Evolutionary conservation across 2,329 filamentous ascomycete species (phyloP).

Genomic region (Ceratocystis ficicola): DNA sequence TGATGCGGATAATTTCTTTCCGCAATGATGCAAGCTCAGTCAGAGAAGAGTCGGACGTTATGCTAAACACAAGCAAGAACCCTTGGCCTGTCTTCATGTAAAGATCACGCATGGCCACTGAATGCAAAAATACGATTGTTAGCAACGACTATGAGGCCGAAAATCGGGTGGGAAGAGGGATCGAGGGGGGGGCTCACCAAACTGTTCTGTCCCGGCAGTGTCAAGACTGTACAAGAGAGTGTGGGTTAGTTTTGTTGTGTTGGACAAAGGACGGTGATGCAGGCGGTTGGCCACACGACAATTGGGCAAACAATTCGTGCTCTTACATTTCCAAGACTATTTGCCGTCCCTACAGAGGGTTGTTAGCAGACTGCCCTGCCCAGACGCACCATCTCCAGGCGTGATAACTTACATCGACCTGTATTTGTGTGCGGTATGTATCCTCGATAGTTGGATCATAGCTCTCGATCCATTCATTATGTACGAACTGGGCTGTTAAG

Average conservation of each 20-base stretch:
- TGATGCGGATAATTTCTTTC: slow-evolving; percentile 83
- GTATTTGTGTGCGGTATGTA: slow-evolving; percentile 60
- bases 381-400: too few species aligned
- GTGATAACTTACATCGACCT: slow-evolving; percentile 62
- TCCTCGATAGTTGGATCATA: slow-evolving; percentile 72
- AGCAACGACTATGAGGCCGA: slow-evolving; percentile 18
- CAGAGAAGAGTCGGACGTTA: slow-evolving; percentile 73
- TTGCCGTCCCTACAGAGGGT: slow-evolving; percentile 56
- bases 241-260: neutral
- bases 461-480: slow-evolving; percentile 87
- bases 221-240: slow-evolving; percentile 49
- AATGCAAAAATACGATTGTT: slow-evolving; percentile 22
- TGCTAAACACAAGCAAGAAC: slow-evolving; percentile 84
- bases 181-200: slow-evolving; percentile 51
- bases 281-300: neutral
- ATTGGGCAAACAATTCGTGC: too few species aligned
- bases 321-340: slow-evolving; percentile 78
- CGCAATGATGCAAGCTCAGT: slow-evolving; percentile 68
- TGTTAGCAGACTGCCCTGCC: slow-evolving; percentile 26
- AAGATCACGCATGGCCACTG: slow-evolving; percentile 59
- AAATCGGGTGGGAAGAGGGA: slow-evolving; percentile 11
- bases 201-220: slow-evolving; percentile 84
- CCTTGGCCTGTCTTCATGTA: slow-evolving; percentile 93
- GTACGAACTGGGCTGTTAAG: slow-evolving; percentile 88
- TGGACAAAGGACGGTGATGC: neutral